phyloP scores from a whole-genome alignment of 2,329 filamentous ascomycete species.

The Exophiala sideris region DNA sequence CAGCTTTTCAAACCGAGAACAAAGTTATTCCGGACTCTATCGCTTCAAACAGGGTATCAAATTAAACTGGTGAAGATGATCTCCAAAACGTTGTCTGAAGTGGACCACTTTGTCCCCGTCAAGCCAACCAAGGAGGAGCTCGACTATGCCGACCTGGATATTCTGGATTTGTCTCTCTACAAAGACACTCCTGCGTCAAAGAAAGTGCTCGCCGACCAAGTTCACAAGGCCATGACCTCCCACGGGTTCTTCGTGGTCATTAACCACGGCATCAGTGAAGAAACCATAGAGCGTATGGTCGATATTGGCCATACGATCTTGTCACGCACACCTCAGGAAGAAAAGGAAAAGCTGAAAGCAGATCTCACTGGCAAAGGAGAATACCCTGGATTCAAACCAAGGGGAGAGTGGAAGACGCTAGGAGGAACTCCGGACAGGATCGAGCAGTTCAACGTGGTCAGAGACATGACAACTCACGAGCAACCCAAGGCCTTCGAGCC shows the following conservation, averaged over 20 bases:
- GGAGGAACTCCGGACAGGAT: slow-evolving; percentile 1
- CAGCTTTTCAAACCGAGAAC: too few species aligned
- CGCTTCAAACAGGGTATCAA: too few species aligned
- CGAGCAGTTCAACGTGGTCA: slow-evolving; percentile 3
- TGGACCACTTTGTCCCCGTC: not conserved
- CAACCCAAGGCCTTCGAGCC: slow-evolving; percentile 31
- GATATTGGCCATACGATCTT: slow-evolving; percentile 60
- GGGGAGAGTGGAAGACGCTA: slow-evolving; percentile 35
- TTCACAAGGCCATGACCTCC: slow-evolving; percentile 1
- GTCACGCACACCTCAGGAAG: slow-evolving; percentile 54
- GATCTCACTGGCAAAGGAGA: slow-evolving; percentile 50
- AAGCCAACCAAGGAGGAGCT: not conserved
- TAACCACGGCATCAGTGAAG: slow-evolving; percentile 60
- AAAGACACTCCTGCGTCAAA: not conserved
- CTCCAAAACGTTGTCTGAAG: not conserved
- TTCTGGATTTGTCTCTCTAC: slow-evolving; percentile 1
- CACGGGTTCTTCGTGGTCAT: slow-evolving; percentile 60
- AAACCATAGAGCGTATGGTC: slow-evolving; percentile 60
- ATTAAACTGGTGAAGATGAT: too few species aligned
- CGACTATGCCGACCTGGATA: slow-evolving; percentile 4
- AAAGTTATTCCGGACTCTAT: too few species aligned
- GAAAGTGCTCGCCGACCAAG: not conserved
- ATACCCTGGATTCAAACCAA: slow-evolving; percentile 56
- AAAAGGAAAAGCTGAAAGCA: slow-evolving; percentile 50
- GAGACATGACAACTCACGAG: not conserved